Percentiles rank a stretch among this genome's conserved stretches.
Conservation (phyloP, 805 yeast genomes). For the Kuraishia molischiana region DNA sequence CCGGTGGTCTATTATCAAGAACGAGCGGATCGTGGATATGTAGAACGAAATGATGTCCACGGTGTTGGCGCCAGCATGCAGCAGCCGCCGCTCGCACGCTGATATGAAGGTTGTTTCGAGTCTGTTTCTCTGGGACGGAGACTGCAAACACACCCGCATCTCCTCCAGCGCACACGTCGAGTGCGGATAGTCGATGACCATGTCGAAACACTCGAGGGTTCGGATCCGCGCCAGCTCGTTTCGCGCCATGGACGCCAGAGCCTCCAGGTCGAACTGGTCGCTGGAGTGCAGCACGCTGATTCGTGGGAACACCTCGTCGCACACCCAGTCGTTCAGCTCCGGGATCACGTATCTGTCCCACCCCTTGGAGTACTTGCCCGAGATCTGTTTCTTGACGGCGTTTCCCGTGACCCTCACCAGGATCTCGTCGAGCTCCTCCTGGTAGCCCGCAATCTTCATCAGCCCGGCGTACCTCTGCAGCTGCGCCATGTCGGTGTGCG, state of each 20-base stretch:
- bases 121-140: conserved; percentile 34
- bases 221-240: conserved; percentile 29
- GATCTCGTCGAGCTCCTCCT: conserved; percentile 14
- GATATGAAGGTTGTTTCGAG: conserved; percentile 41
- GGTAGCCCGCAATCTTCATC: not conserved
- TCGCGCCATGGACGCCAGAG: conserved; percentile 11
- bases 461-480: conserved; percentile 4
- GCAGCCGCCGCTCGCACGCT: conserved; percentile 32
- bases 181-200: conserved; percentile 43
- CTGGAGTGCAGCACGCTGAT: conserved; percentile 10
- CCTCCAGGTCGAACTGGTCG: conserved; percentile 7
- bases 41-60: conserved; percentile 60
- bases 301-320: conserved; percentile 25
- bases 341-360: conserved; percentile 30
- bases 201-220: conserved; percentile 46
- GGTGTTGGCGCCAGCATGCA: conserved; percentile 81
- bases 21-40: conserved; percentile 61
- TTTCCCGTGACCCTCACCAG: conserved; percentile 27
- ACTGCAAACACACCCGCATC: conserved; percentile 37
- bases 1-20: conserved; percentile 72
- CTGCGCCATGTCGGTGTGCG: conserved; percentile 5
- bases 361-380: conserved; percentile 17
- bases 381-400: conserved; percentile 24
- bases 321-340: conserved; percentile 26
- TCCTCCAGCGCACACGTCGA: conserved; percentile 48